Evolutionary conservation across 2,329 filamentous ascomycete species (phyloP).

Genomic region (Neonectria neomacrospora): DNA sequence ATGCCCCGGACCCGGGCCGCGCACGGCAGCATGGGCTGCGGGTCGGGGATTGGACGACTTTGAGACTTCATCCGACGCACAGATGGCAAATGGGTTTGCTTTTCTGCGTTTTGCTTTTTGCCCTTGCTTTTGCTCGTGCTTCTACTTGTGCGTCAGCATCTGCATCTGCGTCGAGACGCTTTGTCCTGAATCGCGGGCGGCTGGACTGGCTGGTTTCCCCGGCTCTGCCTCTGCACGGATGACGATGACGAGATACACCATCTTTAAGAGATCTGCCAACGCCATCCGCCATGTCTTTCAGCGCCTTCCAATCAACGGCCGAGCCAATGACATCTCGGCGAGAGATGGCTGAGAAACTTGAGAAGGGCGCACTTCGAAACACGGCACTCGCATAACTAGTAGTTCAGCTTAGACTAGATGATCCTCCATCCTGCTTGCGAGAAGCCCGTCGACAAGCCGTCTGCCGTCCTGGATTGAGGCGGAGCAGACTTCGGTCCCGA

Average conservation of each 20-base stretch:
- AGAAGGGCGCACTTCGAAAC: constrained; percentile 7
- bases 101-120: neutral
- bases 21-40: constrained; percentile 14
- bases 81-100: neutral
- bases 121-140: neutral
- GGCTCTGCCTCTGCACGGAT: constrained; percentile 1
- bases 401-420: constrained; percentile 1
- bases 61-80: constrained; percentile 17
- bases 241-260: constrained; percentile 5
- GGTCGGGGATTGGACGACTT: constrained; percentile 15
- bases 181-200: constrained; percentile 37
- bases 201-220: constrained; percentile 11
- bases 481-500: constrained; percentile 27
- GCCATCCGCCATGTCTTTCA: constrained; percentile 13
- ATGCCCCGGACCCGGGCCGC: constrained; percentile 21
- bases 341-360: neutral
- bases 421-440: constrained; percentile 6
- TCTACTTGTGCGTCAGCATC: neutral
- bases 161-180: neutral
- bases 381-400: neutral
- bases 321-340: constrained; percentile 9
- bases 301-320: constrained; percentile 22
- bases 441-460: constrained; percentile 12
- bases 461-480: constrained; percentile 19
- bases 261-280: constrained; percentile 13